These are phyloP conservation scores for Amesomyces nigricolor DNA, from an alignment of 2,329 filamentous ascomycete species.

Conservation along the genomic window DNA sequence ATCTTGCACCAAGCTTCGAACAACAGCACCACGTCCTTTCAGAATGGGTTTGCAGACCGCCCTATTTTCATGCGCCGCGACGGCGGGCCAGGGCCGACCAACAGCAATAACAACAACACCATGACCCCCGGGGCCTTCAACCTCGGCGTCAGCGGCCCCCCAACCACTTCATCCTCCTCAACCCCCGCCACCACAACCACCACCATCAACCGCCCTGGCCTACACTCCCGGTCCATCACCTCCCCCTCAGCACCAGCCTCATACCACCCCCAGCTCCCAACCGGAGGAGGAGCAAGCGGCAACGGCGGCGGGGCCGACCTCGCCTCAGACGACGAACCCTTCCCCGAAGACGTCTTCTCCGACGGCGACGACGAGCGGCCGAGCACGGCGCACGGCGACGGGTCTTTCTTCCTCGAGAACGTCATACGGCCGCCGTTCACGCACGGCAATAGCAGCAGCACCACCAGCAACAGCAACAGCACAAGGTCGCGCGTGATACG, in stretches of 20 bases:
- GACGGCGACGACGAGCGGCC: conserved; percentile 63
- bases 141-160: conserved; percentile 9
- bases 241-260: conserved; percentile 62
- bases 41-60: conserved; percentile 80
- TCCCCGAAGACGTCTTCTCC: conserved; percentile 61
- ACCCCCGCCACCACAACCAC: conserved; percentile 11
- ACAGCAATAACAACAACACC: conserved; percentile 37
- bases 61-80: conserved; percentile 56
- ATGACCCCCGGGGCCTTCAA: conserved; percentile 59
- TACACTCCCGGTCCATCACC: conserved; percentile 80
- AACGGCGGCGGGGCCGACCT: conserved; percentile 43
- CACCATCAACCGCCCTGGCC: conserved; percentile 50
- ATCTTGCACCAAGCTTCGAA: conserved; percentile 83
- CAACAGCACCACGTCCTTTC: conserved; percentile 70
- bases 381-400: conserved; percentile 31
- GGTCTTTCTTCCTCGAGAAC: conserved; percentile 52
- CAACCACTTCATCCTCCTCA: neutral
- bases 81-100: conserved; percentile 17
- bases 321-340: conserved; percentile 67
- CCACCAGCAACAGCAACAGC: conserved; percentile 25
- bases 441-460: conserved; percentile 29
- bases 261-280: conserved; percentile 45
- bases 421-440: conserved; percentile 53
- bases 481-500: conserved; percentile 53
- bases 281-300: neutral